phyloP scores from a whole-genome alignment of 164 flowering plant genomes.

The Annona squamosa region DNA sequence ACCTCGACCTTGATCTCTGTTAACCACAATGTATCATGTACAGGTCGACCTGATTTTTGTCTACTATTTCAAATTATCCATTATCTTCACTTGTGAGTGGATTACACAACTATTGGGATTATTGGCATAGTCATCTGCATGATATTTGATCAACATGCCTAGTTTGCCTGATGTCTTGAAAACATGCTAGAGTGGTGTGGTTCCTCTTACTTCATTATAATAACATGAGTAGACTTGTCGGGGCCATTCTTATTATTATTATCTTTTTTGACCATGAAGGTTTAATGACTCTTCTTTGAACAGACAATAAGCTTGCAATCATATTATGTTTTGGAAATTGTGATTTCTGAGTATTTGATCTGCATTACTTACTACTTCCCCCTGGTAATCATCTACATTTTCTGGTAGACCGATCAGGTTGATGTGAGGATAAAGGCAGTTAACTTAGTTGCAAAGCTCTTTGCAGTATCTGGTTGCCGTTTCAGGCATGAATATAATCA shows the following conservation, averaged over 20 bases:
- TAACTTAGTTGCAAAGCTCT: slow-evolving; percentile 63
- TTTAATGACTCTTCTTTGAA: background rate
- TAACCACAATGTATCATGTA: background rate
- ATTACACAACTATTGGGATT: background rate
- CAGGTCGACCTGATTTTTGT: background rate
- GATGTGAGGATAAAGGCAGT: slow-evolving; percentile 91
- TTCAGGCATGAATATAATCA: slow-evolving; percentile 50
- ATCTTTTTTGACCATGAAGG: background rate
- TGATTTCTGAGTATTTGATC: background rate
- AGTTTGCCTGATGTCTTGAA: background rate
- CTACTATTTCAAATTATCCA: background rate
- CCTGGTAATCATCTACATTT: background rate
- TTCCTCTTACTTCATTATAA: background rate
- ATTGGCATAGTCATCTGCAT: background rate
- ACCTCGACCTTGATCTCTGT: background rate
- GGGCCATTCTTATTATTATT: background rate
- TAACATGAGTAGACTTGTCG: background rate
- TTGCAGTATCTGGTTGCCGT: slow-evolving; percentile 42
- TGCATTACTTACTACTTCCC: background rate
- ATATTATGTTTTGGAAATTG: background rate
- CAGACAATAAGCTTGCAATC: background rate
- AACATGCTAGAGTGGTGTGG: background rate
- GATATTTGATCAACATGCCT: background rate
- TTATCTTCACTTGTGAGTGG: background rate
- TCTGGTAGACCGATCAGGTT: slow-evolving; percentile 80